phyloP scores from a whole-genome alignment of 495 filamentous ascomycete genomes.

The Diplogelasinospora grovesii region DNA sequence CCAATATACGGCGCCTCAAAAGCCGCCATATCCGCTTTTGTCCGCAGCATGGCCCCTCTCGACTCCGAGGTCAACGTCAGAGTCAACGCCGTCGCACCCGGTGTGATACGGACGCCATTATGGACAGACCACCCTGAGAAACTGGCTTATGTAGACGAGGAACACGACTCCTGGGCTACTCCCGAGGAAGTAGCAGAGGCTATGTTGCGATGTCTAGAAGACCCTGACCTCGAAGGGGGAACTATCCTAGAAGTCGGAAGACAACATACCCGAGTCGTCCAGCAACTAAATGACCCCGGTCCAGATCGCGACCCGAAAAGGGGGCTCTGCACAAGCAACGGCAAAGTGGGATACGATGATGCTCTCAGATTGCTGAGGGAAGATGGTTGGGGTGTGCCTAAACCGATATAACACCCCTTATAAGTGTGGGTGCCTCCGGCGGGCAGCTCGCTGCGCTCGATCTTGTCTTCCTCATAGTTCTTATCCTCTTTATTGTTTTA shows the following conservation, averaged over 20 bases:
- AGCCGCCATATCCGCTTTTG: slow-evolving; percentile 53
- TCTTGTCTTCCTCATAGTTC: too few relatives aligned
- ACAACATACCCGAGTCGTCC: slow-evolving; percentile 44
- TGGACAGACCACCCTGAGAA: slow-evolving; percentile 65
- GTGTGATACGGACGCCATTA: slow-evolving; percentile 56
- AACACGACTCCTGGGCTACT: not conserved
- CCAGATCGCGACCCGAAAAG: slow-evolving; percentile 23
- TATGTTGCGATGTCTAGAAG: slow-evolving; percentile 12
- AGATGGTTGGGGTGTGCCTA: too few relatives aligned
- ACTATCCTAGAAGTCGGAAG: slow-evolving; percentile 55
- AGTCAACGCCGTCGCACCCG: slow-evolving; percentile 60
- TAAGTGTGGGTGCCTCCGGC: too few relatives aligned
- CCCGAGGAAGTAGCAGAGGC: slow-evolving; percentile 10
- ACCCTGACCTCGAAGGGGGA: slow-evolving; percentile 21
- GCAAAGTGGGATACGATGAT: too few relatives aligned
- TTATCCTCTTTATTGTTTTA: too few relatives aligned
- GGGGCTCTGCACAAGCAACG: too few relatives aligned
- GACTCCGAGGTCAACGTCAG: slow-evolving; percentile 48
- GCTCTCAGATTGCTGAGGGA: too few relatives aligned
- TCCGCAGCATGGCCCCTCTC: slow-evolving; percentile 47
- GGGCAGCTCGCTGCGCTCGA: too few relatives aligned
- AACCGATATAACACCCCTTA: too few relatives aligned
- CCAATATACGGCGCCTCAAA: slow-evolving; percentile 59
- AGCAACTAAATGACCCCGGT: slow-evolving; percentile 48
- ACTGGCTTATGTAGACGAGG: slow-evolving; percentile 36